Base-by-base conservation (phyloP, 2,329 filamentous ascomycete species). In the Fusarium sp. region DNA sequence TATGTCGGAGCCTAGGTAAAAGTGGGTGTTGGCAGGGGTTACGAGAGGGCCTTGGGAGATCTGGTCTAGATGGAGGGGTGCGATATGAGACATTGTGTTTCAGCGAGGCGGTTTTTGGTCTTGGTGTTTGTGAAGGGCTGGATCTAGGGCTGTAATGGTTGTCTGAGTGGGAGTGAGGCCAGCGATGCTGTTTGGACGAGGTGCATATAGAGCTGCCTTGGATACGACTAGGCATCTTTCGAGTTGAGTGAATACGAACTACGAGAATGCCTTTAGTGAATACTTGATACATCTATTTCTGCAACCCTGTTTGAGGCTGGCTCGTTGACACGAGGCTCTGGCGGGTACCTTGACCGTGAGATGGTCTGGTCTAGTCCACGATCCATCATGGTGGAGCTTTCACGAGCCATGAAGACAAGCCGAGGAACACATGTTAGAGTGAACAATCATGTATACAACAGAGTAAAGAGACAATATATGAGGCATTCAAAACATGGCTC, bases 1-100 rank as follows among this genome's bases (percentile, higher is more conserved):
- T 57, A 74, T 73, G 58, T 68, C 62, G 72, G 30, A 74, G 72
- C 70, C 72, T 74, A 20, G 20, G 20, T 20, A 67, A 65, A 68
- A 58, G 41, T 45, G 41, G 57, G 66, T 45, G 57, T 43, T 41
- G 58, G 52, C 59, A 45, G 70, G 57, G 48, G 45, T 32, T 37
- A 14, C 9, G 4, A n/a, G 23, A 20, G 34, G 50, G 16, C 16
- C 23, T 58, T 41, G 56, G 13, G 23, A 60, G 64, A 48, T 54
- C 25, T 64, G 32, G 34, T 37, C 20, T 27, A 34, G 50, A 45
- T 27, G 32, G 18, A 67, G 52, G 43, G 23, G 48, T 6, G 30
- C 9, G 27, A 16, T 34, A 34, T 60, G 54, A 64, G 37, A 45
- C 37, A 62, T 43, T 23, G 30, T 45, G 58, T 34, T 52, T 41